phyloP scores from a whole-genome alignment of 768 basidiomycete genomes.

The Boletus subparvulus region DNA sequence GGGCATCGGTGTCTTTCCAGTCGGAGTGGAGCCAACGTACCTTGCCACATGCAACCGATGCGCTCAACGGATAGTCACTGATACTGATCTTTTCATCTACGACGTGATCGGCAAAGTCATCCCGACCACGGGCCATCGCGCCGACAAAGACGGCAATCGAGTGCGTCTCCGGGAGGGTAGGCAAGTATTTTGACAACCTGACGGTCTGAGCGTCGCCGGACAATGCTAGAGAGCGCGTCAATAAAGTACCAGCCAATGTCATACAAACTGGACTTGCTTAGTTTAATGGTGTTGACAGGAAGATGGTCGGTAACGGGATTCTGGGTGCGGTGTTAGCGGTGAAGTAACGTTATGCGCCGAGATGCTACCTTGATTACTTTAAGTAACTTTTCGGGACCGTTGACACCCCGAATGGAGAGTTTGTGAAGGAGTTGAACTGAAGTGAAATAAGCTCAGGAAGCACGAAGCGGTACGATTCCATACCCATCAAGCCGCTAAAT shows the following conservation, averaged over 20 bases:
- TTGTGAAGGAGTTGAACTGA: conserved; percentile 96
- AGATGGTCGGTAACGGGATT: conserved; percentile 95
- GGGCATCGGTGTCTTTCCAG: conserved; percentile 1
- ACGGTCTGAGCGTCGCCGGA: conserved; percentile 88
- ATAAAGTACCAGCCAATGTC: not conserved
- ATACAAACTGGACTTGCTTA: conserved; percentile 61
- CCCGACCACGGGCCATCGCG: conserved; percentile 95
- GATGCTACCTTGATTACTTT: conserved; percentile 86
- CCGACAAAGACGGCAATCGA: conserved; percentile 95
- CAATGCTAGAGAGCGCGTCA: conserved; percentile 53
- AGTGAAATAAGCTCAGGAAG: conserved; percentile 1
- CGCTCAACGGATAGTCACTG: conserved; percentile 90
- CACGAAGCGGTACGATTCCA: conserved; percentile 13
- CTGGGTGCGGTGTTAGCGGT: conserved; percentile 37
- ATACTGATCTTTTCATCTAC: conserved; percentile 98
- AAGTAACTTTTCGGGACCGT: conserved; percentile 93
- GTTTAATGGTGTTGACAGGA: conserved; percentile 91
- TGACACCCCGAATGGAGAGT: conserved; percentile 91
- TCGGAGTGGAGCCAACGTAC: conserved; percentile 43
- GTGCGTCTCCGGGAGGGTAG: conserved; percentile 82
- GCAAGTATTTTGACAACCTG: conserved; percentile 79
- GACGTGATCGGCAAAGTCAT: conserved; percentile 94
- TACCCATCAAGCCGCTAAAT: conserved; percentile 98
- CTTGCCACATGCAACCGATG: conserved; percentile 96
- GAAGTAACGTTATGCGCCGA: not conserved